Conservation (phyloP, 2,329 filamentous ascomycete species). For the Claviceps purpurea region DNA sequence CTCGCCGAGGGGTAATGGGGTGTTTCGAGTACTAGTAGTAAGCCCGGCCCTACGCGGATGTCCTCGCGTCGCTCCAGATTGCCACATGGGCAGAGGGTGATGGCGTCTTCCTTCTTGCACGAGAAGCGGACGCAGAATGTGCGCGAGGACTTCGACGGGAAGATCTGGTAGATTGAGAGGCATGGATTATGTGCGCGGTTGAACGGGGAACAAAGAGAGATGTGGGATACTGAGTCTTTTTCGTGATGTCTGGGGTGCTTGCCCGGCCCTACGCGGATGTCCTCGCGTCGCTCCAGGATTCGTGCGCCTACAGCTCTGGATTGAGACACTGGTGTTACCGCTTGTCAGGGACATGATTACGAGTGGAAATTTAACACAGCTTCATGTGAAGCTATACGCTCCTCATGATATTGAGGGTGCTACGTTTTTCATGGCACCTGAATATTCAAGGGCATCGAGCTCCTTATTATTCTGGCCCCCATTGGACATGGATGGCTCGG, state of each 20-base stretch:
- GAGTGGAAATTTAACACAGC: conserved; percentile 16
- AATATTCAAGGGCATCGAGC: not conserved
- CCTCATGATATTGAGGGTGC: not conserved
- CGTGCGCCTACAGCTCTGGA: conserved; percentile 21
- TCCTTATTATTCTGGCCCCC: not conserved
- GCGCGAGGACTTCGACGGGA: conserved; percentile 19
- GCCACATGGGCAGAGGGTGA: conserved; percentile 18
- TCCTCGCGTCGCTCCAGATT: not conserved
- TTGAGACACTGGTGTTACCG: conserved; percentile 15
- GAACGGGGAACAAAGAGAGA: too few relatives aligned
- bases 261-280: too few relatives aligned
- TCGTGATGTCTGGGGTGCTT: too few relatives aligned
- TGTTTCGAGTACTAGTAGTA: too few relatives aligned
- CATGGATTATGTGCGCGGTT: not conserved
- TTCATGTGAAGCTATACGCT: conserved; percentile 6
- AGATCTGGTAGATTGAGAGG: conserved; percentile 18
- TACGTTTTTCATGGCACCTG: not conserved
- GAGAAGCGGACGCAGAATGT: conserved; percentile 19
- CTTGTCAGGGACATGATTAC: conserved; percentile 19
- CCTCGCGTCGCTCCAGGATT: too few relatives aligned
- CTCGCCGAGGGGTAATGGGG: conserved; percentile 2
- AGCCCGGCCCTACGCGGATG: too few relatives aligned
- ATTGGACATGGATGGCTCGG: not conserved
- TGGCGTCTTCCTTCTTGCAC: conserved; percentile 9
- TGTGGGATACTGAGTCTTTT: too few relatives aligned